Evolutionary conservation across 495 filamentous ascomycete genomes (phyloP), one percentile per base, ranked within the genome.

Genomic region (Penicillium desertorum): DNA sequence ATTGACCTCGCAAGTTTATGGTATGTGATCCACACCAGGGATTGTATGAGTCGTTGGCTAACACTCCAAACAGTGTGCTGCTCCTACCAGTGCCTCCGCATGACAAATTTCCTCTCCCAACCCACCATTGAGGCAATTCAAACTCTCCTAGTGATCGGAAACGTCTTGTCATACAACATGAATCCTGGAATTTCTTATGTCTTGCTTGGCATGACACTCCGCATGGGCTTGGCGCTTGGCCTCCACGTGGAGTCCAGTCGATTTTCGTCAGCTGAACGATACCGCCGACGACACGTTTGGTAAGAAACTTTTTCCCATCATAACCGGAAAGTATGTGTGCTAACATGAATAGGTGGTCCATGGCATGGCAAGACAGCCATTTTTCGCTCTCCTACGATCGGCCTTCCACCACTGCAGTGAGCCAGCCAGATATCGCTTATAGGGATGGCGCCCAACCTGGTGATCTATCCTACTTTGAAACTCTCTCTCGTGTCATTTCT

Each of bases 151-250:
- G 79, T 85, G 5, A 79, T 85, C 30, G 81, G 82, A 43, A 83
- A 85, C 62, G 82, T 84, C 1, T 66, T 85, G n/a, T 81, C 80
- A 11, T 85, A 84, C 61, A 84, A 83, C 49, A 83, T 86, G 81
- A 86, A 85, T 51, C 81, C 83, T n/a, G 83, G 83, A 2, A 81
- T 82, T 19, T 80, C 82, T 2, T 86, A 84, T 68, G 79, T 80
- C 16, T 63, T 84, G 2, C 74, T 84, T 41, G 81, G 80, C 23
- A 75, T 86, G 65, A 84, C 82, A 0, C 76, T 84, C 54, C 76
- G 83, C 42, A 79, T 86, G 70, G 79, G 82, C 0, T 68, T 84
- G 65, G 82, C 76, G 0, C 75, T 85, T 22, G 83, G 82, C 20
- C 65, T 86, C 23, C 83, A 86, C 58, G 72, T 79, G 10, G 71